Evolutionary conservation across 2,329 filamentous ascomycete genomes (phyloP).

Genomic region (Chrysoporthe puriensis): DNA sequence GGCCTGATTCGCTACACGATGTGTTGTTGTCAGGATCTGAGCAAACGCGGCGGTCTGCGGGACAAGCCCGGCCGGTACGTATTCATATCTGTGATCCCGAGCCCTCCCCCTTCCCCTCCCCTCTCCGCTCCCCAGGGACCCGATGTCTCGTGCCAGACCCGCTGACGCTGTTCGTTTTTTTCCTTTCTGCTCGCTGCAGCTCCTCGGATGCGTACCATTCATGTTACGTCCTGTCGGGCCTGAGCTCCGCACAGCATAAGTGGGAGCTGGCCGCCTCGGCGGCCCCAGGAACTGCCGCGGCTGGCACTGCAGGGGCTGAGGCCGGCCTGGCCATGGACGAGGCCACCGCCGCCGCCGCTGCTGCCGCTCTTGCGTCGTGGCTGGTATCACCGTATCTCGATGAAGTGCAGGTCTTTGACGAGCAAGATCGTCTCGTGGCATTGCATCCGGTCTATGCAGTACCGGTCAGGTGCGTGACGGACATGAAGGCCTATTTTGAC

Average conservation of each 20-base stretch:
- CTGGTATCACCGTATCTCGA: constrained; percentile 52
- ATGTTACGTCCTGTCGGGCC: constrained; percentile 85
- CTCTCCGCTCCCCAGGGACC: background rate
- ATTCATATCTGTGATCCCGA: constrained; percentile 7
- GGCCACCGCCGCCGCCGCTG: constrained; percentile 4
- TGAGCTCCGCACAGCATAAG: constrained; percentile 80
- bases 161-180: constrained; percentile 5
- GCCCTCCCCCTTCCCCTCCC: constrained; percentile 19
- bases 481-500: constrained; percentile 67
- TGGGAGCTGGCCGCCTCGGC: constrained; percentile 51
- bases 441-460: constrained; percentile 88
- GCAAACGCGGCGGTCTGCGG: constrained; percentile 75
- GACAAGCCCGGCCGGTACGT: constrained; percentile 92
- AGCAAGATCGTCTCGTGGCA: constrained; percentile 68
- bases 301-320: constrained; percentile 36
- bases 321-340: constrained; percentile 37
- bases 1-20: constrained; percentile 89
- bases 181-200: constrained; percentile 46
- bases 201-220: constrained; percentile 88
- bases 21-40: constrained; percentile 79
- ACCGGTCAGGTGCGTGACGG: constrained; percentile 69
- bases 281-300: constrained; percentile 38
- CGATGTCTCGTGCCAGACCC: constrained; percentile 6
- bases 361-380: constrained; percentile 40
- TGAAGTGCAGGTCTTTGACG: constrained; percentile 68